Evolutionary conservation across 495 filamentous ascomycete genomes (phyloP).

Genomic region (Immersiella caudata): DNA sequence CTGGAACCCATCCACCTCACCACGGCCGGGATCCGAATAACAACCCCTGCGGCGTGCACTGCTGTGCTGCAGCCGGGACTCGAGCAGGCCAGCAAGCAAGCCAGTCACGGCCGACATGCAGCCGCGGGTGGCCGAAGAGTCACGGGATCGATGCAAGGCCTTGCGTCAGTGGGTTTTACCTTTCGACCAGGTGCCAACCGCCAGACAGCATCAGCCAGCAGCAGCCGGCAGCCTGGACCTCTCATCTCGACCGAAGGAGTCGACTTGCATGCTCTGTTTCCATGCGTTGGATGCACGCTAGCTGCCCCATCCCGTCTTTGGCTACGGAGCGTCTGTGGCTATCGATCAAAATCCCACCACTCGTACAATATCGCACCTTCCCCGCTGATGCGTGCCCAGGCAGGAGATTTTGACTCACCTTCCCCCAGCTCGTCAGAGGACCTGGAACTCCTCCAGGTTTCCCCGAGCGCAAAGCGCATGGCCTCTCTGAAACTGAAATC

Average conservation of each 20-base stretch:
- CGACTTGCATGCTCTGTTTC: slow-evolving; percentile 15
- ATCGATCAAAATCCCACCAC: slow-evolving; percentile 4
- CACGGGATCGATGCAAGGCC: slow-evolving; percentile 26
- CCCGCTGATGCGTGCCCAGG: too few relatives aligned
- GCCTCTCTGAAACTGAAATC: slow-evolving; percentile 1
- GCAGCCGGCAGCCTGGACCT: slow-evolving; percentile 17
- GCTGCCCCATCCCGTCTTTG: slow-evolving; percentile 6
- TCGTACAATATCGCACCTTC: not conserved
- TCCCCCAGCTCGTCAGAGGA: not conserved
- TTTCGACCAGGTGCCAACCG: not conserved
- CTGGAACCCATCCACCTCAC: not conserved
- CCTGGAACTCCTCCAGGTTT: not conserved
- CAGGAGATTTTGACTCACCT: too few relatives aligned
- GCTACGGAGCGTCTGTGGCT: not conserved
- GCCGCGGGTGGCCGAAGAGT: slow-evolving; percentile 17
- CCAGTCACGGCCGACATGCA: slow-evolving; percentile 18
- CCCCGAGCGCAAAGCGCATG: not conserved
- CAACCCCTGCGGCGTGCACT: too few relatives aligned
- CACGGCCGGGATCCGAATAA: not conserved
- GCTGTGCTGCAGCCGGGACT: too few relatives aligned
- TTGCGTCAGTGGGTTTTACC: slow-evolving; percentile 24
- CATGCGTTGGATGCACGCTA: slow-evolving; percentile 35
- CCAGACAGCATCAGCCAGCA: too few relatives aligned
- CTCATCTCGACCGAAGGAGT: slow-evolving; percentile 12
- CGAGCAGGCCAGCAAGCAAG: not conserved